Conservation (phyloP, 2,329 filamentous ascomycete species). For the Colletotrichum trifolii region DNA sequence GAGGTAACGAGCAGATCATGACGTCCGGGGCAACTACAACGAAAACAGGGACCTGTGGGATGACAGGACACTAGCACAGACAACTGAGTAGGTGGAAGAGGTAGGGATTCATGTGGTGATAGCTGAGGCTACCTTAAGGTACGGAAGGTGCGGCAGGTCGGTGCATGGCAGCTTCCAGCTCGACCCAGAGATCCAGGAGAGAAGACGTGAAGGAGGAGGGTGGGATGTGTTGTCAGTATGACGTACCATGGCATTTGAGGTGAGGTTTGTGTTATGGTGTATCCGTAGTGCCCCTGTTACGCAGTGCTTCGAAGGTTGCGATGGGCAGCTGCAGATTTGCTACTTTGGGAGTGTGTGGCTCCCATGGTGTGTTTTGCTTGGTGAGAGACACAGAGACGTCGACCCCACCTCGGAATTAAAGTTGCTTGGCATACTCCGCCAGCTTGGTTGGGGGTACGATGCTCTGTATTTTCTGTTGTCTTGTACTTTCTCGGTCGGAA, state of each 20-base stretch:
- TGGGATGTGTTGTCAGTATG: conserved; percentile 34
- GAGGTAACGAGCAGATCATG: conserved; percentile 2
- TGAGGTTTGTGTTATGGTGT: neutral
- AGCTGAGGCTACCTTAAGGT: too few species aligned
- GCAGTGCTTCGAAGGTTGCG: conserved; percentile 8
- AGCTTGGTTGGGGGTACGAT: conserved; percentile 25
- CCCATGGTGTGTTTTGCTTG: conserved; percentile 25
- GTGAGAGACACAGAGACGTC: neutral
- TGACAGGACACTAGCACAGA: neutral
- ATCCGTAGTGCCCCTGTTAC: conserved; percentile 13
- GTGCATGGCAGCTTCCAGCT: neutral
- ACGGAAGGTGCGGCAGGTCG: too few species aligned
- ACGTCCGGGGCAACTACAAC: neutral
- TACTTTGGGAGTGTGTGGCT: conserved; percentile 11
- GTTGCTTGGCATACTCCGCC: conserved; percentile 35
- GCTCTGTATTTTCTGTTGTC: neutral
- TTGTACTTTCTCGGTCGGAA: neutral
- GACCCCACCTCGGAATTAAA: conserved; percentile 31
- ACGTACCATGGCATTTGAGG: conserved; percentile 7
- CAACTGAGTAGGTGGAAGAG: neutral
- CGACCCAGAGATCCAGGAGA: conserved; percentile 25
- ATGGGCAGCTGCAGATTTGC: conserved; percentile 4
- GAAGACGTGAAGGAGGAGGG: conserved; percentile 4
- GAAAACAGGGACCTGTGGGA: neutral
- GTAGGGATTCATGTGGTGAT: neutral